Evolutionary conservation across 2,329 filamentous ascomycete species (phyloP), one percentile per base, ranked within the genome.

Genomic region (Lachnellula cervina): DNA sequence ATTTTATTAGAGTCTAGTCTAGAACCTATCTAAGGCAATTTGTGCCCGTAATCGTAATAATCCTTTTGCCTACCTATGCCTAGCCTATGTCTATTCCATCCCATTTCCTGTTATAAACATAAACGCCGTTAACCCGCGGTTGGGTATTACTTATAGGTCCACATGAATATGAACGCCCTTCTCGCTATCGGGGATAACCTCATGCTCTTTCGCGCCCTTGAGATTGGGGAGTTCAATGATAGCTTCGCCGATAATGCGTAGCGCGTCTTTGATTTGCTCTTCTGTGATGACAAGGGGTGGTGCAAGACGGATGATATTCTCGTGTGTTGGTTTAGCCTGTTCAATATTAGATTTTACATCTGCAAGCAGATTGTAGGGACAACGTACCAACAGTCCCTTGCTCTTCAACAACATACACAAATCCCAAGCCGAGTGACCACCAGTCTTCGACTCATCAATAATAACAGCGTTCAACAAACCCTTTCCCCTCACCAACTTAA

Each of bases 291-390:
- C 91, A 53, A 99, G 79, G 19, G 94, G 94, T 47, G 94, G 94
- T n/a, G 94, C 94, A 59, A 99, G 87, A 56, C 94, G 89, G 71
- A 99, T 99, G 72, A 99, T 97, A 74, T 97, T 97, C 69, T 96
- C 87, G 74, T 99, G 94, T 6, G 94, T 99, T 32, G 94, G 94
- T 82, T 99, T 99, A 67, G 94, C 94, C 90, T 96, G 71, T 47
- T 59, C 34, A 37, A 63, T 61, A 60, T 57, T 51, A 59, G 56
- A 44, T 9, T 28, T 11, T 11, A 3, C 28, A 11, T 40, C 25
- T 56, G 57, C 44, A 13, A 28, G 17, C 21, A 28, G 21, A 19
- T 14, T 35, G 14, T 13, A n/a, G 9, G 34, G 40, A 8, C 7
- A 21, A 77, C 86, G 76, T 80, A 95, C 90, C 81, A 99, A 73